phyloP scores from a whole-genome alignment of 805 yeast species.

The Wickerhamia fluorescens region DNA sequence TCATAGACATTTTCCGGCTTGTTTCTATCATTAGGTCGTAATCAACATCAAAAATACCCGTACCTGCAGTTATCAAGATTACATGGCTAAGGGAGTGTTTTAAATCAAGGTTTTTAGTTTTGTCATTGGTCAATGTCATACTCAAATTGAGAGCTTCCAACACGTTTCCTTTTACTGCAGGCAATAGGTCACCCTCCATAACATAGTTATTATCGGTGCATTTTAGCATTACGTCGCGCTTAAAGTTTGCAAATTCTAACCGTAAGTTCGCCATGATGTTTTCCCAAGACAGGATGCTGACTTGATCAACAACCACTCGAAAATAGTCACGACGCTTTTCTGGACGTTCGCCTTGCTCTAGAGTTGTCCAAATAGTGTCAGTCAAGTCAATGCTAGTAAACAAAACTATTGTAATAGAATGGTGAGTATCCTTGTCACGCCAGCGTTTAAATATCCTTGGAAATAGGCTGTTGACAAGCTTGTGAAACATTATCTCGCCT shows the following conservation, averaged over 20 bases:
- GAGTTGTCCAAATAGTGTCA: slow-evolving; percentile 44
- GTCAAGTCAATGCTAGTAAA: slow-evolving; percentile 75
- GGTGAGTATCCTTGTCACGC: slow-evolving; percentile 84
- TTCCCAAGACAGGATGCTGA: slow-evolving; percentile 81
- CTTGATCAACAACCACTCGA: slow-evolving; percentile 93
- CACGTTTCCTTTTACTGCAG: slow-evolving; percentile 84
- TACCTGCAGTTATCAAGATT: slow-evolving; percentile 81
- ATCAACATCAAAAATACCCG: slow-evolving; percentile 90
- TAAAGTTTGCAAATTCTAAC: slow-evolving; percentile 76
- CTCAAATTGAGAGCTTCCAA: slow-evolving; percentile 85
- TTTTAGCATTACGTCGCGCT: slow-evolving; percentile 60
- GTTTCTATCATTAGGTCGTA: slow-evolving; percentile 68
- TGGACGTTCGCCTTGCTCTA: slow-evolving; percentile 67
- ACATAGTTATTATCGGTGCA: slow-evolving; percentile 12
- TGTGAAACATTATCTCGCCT: slow-evolving; percentile 91
- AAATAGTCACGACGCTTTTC: slow-evolving; percentile 69
- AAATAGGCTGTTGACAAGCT: slow-evolving; percentile 82
- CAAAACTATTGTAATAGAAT: slow-evolving; percentile 79
- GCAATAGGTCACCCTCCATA: slow-evolving; percentile 46
- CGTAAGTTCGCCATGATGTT: slow-evolving; percentile 84
- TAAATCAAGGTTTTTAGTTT: slow-evolving; percentile 77
- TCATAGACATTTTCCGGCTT: slow-evolving; percentile 62
- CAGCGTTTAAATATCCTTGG: slow-evolving; percentile 86
- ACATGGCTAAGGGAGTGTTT: slow-evolving; percentile 90
- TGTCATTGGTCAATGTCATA: slow-evolving; percentile 65